phyloP scores from a whole-genome alignment of 179 eudicot species.

The Pouteria campechiana region DNA sequence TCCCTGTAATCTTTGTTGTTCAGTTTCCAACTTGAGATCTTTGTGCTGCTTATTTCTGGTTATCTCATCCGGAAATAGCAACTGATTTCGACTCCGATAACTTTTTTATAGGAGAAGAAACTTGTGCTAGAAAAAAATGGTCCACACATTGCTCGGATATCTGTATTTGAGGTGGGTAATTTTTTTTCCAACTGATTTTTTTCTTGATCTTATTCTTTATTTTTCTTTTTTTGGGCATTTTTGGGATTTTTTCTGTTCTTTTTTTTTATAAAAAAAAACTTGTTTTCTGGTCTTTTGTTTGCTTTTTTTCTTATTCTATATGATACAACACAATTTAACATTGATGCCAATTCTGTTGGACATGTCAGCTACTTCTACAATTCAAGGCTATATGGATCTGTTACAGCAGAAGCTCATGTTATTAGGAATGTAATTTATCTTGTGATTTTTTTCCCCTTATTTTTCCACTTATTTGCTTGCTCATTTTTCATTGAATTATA shows the following conservation, averaged over 20 bases:
- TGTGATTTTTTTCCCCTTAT: too few relatives aligned
- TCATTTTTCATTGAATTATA: too few relatives aligned
- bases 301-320: background rate
- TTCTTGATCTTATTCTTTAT: background rate
- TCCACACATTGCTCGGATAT: constrained; percentile 71
- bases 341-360: background rate
- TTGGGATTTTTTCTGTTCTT: background rate
- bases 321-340: background rate
- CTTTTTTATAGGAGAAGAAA: constrained; percentile 60
- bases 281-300: background rate
- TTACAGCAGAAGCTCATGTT: too few relatives aligned
- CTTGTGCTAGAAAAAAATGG: constrained; percentile 83
- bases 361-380: too few relatives aligned
- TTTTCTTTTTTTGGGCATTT: background rate
- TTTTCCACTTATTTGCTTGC: too few relatives aligned
- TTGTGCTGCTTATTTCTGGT: background rate
- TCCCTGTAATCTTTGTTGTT: too few relatives aligned
- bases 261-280: background rate
- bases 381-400: too few relatives aligned
- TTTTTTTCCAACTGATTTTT: background rate
- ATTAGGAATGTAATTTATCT: too few relatives aligned
- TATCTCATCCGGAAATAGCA: background rate
- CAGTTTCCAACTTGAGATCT: background rate
- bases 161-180: constrained; percentile 75
- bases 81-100: background rate